Base-by-base conservation (phyloP, 148 eudicot genomes). In the Fallopia convolvulus region DNA sequence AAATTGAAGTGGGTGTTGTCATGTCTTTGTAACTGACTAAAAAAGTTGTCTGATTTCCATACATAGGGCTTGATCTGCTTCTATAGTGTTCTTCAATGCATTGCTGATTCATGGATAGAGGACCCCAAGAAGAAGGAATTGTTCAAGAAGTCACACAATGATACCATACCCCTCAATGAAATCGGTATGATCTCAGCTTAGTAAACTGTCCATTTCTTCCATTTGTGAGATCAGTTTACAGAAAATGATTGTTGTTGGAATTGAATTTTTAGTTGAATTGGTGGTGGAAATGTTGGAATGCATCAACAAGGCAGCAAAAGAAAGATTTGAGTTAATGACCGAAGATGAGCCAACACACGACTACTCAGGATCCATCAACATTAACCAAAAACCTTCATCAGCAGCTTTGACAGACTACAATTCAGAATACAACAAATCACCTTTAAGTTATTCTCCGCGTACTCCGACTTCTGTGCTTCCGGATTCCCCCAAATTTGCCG, bases 391-490 rank as follows among this genome's bases (percentile, higher is more conserved):
- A 47, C 79, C 80, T 14, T 75, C 81, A 14, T 84, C 80, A 13
- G 83, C 21, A 36, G 2, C 44, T 68, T 42, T 39, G 15, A 46
- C 5, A 8, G 70, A 82, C 61, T 80, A 86, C 13, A 83, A 80
- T 72, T 79, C 85, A 7, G 90, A 89, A 9, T 77, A 44, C 65
- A 87, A 48, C 71, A 86, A 73, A 79, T 80, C 83, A 55, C 78
- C 87, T 26, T 13, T 42, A 33, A 82, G 82, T 17, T 65, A 81
- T 50, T 91, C 97, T 60, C 99, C 99, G 12, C 85, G 70, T 1
- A 93, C 99, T 23, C 98, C 99, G 15, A 93, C 97, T 60, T 96
- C 98, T 40, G 98, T 93, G 49, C 91, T 96, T 55, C 85, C 89
- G 0, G 88, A 82, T 58, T 80, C 82, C 40, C 85, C 79, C 44